These are phyloP conservation scores for Colletotrichum cereale DNA, from an alignment of 2,329 filamentous ascomycete genomes.

Conservation along the genomic window DNA sequence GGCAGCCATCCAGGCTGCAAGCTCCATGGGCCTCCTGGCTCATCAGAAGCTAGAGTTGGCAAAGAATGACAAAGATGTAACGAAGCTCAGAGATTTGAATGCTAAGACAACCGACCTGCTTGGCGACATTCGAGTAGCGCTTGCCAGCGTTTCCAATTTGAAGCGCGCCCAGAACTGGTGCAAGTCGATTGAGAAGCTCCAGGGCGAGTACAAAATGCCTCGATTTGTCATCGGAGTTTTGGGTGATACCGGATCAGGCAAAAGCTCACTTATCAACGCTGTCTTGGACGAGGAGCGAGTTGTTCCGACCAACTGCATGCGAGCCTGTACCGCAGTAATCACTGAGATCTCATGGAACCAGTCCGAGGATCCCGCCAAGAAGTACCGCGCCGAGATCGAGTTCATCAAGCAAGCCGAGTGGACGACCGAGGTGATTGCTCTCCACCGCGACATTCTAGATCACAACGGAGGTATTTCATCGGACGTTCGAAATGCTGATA, in stretches of 20 bases:
- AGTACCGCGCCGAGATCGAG: constrained; percentile 68
- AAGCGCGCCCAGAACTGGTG: not conserved
- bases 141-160: not conserved
- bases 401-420: constrained; percentile 67
- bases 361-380: constrained; percentile 49
- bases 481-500: constrained; percentile 56
- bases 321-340: constrained; percentile 71
- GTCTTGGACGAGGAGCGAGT: constrained; percentile 70
- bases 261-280: constrained; percentile 73
- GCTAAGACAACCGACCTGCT: not conserved
- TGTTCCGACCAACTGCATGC: constrained; percentile 62
- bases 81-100: not conserved
- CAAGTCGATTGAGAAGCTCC: constrained; percentile 10
- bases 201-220: constrained; percentile 48
- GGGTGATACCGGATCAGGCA: constrained; percentile 72
- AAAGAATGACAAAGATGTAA: not conserved
- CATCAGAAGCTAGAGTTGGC: constrained; percentile 11
- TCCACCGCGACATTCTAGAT: constrained; percentile 62
- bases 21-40: not conserved
- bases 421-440: constrained; percentile 61
- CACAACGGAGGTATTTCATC: constrained; percentile 52
- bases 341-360: constrained; percentile 71
- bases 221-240: constrained; percentile 66
- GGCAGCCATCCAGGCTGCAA: not conserved
- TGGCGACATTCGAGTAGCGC: not conserved